Evolutionary conservation across 2,329 filamentous ascomycete genomes (phyloP).

Genomic region (Dactylonectria estremocensis): DNA sequence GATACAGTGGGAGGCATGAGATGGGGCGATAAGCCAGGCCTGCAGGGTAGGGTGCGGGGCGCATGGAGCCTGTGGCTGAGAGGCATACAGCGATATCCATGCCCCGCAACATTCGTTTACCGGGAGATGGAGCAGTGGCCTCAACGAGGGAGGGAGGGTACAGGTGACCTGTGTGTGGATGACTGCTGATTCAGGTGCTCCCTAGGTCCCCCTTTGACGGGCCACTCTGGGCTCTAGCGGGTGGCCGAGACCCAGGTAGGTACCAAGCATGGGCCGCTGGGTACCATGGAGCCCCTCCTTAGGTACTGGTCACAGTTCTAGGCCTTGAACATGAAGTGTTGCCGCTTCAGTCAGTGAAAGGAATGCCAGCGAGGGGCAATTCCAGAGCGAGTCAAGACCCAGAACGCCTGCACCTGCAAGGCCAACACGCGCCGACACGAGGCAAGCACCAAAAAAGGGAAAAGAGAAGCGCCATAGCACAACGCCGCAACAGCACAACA

Average conservation of each 20-base stretch:
- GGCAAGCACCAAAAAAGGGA: background rate
- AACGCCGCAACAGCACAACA: background rate
- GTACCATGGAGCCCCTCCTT: background rate
- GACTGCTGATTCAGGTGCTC: background rate
- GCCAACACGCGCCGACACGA: slow-evolving; percentile 2
- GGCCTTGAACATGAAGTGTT: background rate
- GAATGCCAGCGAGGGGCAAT: slow-evolving; percentile 2
- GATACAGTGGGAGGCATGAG: slow-evolving; percentile 15
- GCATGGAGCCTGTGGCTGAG: slow-evolving; percentile 12
- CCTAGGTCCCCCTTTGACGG: background rate
- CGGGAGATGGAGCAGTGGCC: slow-evolving; percentile 13
- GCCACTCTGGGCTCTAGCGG: background rate
- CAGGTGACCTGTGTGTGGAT: background rate
- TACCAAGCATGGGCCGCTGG: no score
- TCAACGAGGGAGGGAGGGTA: no score
- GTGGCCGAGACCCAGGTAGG: background rate
- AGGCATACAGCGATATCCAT: slow-evolving; percentile 22
- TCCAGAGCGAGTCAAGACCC: slow-evolving; percentile 3
- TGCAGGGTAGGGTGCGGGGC: slow-evolving; percentile 42
- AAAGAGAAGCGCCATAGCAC: slow-evolving; percentile 4
- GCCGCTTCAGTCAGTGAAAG: background rate
- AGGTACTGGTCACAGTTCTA: background rate
- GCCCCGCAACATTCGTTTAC: slow-evolving; percentile 10
- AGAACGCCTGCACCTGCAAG: slow-evolving; percentile 4
- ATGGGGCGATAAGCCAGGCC: slow-evolving; percentile 40